These are phyloP conservation scores for Pseudocercospora musae DNA, from an alignment of 2,329 filamentous ascomycete genomes.

Conservation along the genomic window DNA sequence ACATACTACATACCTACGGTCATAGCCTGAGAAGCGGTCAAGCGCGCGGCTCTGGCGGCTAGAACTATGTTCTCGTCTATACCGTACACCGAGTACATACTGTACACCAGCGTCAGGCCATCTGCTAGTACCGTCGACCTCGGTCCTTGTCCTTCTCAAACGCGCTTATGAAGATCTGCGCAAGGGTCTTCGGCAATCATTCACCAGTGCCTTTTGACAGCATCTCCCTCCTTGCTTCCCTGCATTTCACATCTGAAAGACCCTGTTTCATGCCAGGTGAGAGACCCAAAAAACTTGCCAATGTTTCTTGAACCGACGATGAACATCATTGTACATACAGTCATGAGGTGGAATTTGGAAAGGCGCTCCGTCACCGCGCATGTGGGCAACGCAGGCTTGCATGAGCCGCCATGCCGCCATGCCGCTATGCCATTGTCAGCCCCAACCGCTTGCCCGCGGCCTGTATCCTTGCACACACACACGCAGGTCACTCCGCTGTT, in stretches of 20 bases:
- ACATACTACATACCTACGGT: no score
- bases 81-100: not conserved
- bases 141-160: not conserved
- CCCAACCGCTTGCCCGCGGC: not conserved
- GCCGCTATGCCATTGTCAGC: not conserved
- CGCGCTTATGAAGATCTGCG: not conserved
- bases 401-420: not conserved
- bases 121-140: not conserved
- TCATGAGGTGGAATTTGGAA: not conserved
- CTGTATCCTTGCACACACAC: not conserved
- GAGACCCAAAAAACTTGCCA: not conserved
- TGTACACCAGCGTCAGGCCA: not conserved
- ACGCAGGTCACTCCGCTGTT: not conserved
- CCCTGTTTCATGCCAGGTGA: not conserved
- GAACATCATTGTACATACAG: not conserved
- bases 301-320: not conserved
- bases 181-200: not conserved
- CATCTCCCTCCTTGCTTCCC: not conserved
- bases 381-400: not conserved
- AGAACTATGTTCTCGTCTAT: not conserved
- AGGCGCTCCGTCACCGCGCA: not conserved
- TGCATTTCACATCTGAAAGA: not conserved
- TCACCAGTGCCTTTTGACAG: not conserved
- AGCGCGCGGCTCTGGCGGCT: conserved; percentile 5
- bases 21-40: not conserved